phyloP scores from a whole-genome alignment of 2,329 filamentous ascomycete species.

The Magnaporthiopsis incrustans region DNA sequence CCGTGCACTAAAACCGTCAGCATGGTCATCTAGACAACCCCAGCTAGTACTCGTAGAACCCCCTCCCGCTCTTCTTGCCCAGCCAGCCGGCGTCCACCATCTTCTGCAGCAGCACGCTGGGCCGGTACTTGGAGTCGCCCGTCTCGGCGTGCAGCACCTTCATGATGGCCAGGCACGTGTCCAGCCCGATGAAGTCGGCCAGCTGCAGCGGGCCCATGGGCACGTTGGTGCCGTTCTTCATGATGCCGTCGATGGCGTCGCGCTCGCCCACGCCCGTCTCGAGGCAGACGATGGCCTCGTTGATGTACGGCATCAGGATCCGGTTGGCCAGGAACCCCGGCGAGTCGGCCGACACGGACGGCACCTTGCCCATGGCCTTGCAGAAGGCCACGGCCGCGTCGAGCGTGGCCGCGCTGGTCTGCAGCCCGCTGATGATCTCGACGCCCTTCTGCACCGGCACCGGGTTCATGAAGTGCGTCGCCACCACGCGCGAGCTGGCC shows the following conservation, averaged over 20 bases:
- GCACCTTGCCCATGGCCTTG: slow-evolving; percentile 85
- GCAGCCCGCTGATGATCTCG: slow-evolving; percentile 90
- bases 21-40: background rate
- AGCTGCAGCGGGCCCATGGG: slow-evolving; percentile 93
- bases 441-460: slow-evolving; percentile 95
- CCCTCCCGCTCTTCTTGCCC: slow-evolving; percentile 94
- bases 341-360: slow-evolving; percentile 78
- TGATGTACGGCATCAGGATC: slow-evolving; percentile 99
- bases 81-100: slow-evolving; percentile 99
- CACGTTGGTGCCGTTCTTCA: slow-evolving; percentile 99
- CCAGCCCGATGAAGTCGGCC: slow-evolving; percentile 94
- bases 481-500: slow-evolving; percentile 79
- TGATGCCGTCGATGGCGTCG: slow-evolving; percentile 93
- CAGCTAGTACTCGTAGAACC: slow-evolving; percentile 77
- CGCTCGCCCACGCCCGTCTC: slow-evolving; percentile 85
- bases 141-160: slow-evolving; percentile 86
- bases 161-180: slow-evolving; percentile 97
- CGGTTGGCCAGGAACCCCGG: slow-evolving; percentile 94
- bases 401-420: slow-evolving; percentile 77
- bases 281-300: slow-evolving; percentile 92
- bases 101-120: slow-evolving; percentile 76
- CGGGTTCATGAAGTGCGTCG: slow-evolving; percentile 99
- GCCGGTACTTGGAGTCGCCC: slow-evolving; percentile 91
- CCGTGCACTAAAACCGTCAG: too few relatives aligned
- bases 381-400: slow-evolving; percentile 80